Conservation (phyloP, 768 basidiomycete species). For the Suillus luteus region DNA sequence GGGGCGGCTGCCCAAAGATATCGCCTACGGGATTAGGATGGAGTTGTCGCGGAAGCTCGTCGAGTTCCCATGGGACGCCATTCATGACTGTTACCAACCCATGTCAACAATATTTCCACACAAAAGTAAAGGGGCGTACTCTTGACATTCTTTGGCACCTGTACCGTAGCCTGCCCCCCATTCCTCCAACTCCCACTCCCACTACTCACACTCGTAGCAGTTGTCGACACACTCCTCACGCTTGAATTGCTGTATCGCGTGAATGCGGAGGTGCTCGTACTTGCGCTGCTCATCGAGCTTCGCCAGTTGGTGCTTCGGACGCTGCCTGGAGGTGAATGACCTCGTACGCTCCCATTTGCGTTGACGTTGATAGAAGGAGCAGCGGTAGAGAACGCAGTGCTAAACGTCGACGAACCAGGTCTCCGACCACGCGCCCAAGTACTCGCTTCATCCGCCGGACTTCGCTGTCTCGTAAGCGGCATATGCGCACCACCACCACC, state of each 20-base stretch:
- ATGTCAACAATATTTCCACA: background rate
- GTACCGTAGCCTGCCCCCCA: conserved; percentile 29
- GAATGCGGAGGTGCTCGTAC: conserved; percentile 58
- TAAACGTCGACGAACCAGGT: conserved; percentile 23
- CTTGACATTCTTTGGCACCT: conserved; percentile 75
- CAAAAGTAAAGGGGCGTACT: conserved; percentile 47
- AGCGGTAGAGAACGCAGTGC: conserved; percentile 19
- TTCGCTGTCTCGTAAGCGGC: conserved; percentile 35
- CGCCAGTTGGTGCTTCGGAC: conserved; percentile 60
- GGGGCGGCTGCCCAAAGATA: conserved; percentile 55
- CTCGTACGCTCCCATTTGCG: conserved; percentile 9
- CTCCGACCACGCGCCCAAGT: conserved; percentile 55
- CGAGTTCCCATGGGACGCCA: conserved; percentile 77
- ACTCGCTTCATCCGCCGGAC: conserved; percentile 43
- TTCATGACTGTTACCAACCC: conserved; percentile 55
- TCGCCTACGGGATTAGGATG: conserved; percentile 63
- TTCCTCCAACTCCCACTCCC: conserved; percentile 60
- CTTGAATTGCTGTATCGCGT: conserved; percentile 77
- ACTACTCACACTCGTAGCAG: conserved; percentile 77
- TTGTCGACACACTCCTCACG: conserved; percentile 72
- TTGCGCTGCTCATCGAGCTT: conserved; percentile 72
- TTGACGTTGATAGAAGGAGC: conserved; percentile 22
- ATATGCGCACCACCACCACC: conserved; percentile 13
- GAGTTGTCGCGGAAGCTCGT: conserved; percentile 66
- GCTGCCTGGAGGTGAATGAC: conserved; percentile 12